Percentiles rank a stretch among this genome's conserved stretches.
These are phyloP conservation scores for Dothideomycetidae sp. DNA, from an alignment of 2,329 filamentous ascomycete species.

Conservation along the genomic window DNA sequence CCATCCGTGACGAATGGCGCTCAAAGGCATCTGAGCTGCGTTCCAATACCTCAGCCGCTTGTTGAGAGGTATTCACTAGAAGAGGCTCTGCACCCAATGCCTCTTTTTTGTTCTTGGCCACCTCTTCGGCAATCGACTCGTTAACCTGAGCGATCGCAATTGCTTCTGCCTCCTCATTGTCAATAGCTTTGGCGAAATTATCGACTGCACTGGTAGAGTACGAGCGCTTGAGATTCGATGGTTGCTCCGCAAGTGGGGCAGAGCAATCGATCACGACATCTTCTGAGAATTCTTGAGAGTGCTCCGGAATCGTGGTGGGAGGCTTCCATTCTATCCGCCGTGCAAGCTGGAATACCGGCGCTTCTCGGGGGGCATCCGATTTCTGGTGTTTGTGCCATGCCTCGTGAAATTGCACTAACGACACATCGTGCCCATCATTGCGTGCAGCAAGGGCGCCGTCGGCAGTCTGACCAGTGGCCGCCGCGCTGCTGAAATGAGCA, in stretches of 20 bases:
- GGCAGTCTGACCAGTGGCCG: slow-evolving; percentile 23
- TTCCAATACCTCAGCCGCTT: background rate
- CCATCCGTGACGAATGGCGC: slow-evolving; percentile 40
- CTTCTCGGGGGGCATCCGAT: slow-evolving; percentile 60
- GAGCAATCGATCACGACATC: slow-evolving; percentile 26
- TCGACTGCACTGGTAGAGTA: slow-evolving; percentile 43
- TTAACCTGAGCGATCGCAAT: slow-evolving; percentile 67
- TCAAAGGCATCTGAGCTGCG: background rate
- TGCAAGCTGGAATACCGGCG: slow-evolving; percentile 82
- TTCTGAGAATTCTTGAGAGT: slow-evolving; percentile 17
- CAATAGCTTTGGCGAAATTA: slow-evolving; percentile 42
- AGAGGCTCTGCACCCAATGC: slow-evolving; percentile 19
- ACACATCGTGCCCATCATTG: slow-evolving; percentile 29
- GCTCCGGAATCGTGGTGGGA: slow-evolving; percentile 25
- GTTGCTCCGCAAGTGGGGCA: slow-evolving; percentile 20
- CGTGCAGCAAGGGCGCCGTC: slow-evolving; percentile 23
- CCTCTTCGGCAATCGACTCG: slow-evolving; percentile 68
- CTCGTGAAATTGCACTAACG: slow-evolving; percentile 81
- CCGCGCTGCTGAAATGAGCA: slow-evolving; percentile 13
- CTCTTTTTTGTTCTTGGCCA: slow-evolving; percentile 43
- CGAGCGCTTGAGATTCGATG: slow-evolving; percentile 29
- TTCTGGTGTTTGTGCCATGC: slow-evolving; percentile 69
- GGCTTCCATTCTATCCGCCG: slow-evolving; percentile 81
- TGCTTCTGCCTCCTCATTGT: slow-evolving; percentile 32
- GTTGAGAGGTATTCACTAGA: background rate